Base-by-base conservation (phyloP, 192 early-diverging fungal species). In the Coemansia sp. region DNA sequence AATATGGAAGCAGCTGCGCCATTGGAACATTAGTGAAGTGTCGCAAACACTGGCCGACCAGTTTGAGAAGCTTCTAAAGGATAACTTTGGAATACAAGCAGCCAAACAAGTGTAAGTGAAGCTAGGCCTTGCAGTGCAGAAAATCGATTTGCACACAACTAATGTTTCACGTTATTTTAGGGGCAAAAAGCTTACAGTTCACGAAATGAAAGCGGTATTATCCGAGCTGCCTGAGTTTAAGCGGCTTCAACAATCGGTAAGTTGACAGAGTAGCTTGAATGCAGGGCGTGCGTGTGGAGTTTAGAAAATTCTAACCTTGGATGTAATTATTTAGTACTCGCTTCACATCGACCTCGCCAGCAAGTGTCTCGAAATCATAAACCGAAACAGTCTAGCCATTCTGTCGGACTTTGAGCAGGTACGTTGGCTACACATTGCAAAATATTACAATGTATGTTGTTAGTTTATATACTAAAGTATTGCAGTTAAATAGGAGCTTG, bases 331-430 rank as follows among this genome's bases (percentile, higher is more conserved):
- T 43, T 82, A 82, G 71, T 85, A 82, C 60, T 69, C 78, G 41
- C 22, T 74, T 25, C 85, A 86, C 49, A 82, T 82, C 43, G 77
- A 78, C 39, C 68, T 86, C 48, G 70, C 65, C 56, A 62, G 66
- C 45, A 67, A 75, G 57, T 85, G 83, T 23, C 65, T 83, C 7
- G 67, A 74, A 10, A 61, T 65, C 19, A 73, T 75, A 11, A 62
- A 73, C 5, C 29, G 62, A 19, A 68, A 65, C 27, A 66, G 65
- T 5, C 48, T 86, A 16, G 19, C 53, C 12, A 50, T 54, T 4
- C 22, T 86, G 19, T 51, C 69, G 0, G 68, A 81, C 12, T 64
- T 86, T 62, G 85, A 86, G 53, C 82, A 80, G 69, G 82, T 67
- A 80, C 50, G 64, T 23, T n/a, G 10, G 10, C 11, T n/a, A 43